phyloP scores from a whole-genome alignment of 140 eudicot species.

The Ambrosia hybrid region DNA sequence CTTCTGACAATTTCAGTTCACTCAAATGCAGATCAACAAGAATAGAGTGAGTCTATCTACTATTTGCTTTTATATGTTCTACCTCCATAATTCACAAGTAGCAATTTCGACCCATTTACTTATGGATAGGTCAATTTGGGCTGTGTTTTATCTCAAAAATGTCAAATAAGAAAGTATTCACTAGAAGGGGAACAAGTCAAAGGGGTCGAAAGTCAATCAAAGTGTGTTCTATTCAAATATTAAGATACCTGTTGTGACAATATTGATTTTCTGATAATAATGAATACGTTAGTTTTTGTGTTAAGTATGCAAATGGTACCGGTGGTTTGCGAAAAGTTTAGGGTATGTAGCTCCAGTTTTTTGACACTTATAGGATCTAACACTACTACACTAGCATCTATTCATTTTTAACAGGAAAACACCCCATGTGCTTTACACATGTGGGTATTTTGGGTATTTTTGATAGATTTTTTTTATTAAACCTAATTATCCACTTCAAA shows the following conservation, averaged over 20 bases:
- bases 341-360: too few species aligned
- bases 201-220: not conserved
- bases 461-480: too few species aligned
- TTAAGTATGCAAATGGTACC: too few species aligned
- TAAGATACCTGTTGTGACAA: not conserved
- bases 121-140: not conserved
- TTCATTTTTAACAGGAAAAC: too few species aligned
- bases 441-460: too few species aligned
- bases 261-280: too few species aligned
- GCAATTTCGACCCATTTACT: not conserved
- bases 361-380: too few species aligned
- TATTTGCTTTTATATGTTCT: conserved; percentile 4
- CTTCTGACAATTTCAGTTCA: conserved; percentile 58
- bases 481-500: too few species aligned
- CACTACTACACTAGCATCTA: too few species aligned
- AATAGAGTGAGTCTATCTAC: conserved; percentile 45
- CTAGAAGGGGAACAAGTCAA: not conserved
- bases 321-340: too few species aligned
- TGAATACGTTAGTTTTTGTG: too few species aligned
- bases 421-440: too few species aligned
- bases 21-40: conserved; percentile 63
- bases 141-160: not conserved
- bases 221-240: not conserved
- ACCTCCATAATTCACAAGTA: not conserved
- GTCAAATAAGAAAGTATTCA: not conserved